Evolutionary conservation across 371 early-diverging fungal species (phyloP).

Genomic region (Mucor velutinosus): DNA sequence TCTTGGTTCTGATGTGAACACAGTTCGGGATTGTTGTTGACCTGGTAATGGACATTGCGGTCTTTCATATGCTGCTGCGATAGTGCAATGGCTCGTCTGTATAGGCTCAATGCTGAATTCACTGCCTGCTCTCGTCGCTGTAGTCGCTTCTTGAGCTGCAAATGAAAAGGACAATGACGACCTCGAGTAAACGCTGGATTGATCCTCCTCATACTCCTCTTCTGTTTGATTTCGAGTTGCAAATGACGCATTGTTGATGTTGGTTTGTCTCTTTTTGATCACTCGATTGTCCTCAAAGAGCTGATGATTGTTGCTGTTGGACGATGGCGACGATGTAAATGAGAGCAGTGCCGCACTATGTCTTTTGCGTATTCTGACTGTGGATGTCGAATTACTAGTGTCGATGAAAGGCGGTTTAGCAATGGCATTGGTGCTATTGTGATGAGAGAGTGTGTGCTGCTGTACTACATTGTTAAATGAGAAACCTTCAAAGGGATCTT

Average conservation of each 20-base stretch:
- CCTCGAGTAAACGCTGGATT: conserved; percentile 19
- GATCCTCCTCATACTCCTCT: conserved; percentile 30
- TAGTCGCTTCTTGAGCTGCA: not conserved
- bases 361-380: conserved; percentile 27
- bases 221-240: conserved; percentile 8
- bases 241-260: not conserved
- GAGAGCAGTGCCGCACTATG: conserved; percentile 31
- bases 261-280: conserved; percentile 14
- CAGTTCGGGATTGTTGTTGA: not conserved
- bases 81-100: not conserved
- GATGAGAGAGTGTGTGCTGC: not conserved
- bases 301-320: not conserved
- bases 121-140: conserved; percentile 2
- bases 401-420: not conserved
- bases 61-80: conserved; percentile 9
- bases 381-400: not conserved
- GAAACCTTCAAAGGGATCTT: conserved; percentile 38
- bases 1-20: not conserved
- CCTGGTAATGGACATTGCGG: conserved; percentile 16
- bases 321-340: not conserved
- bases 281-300: conserved; percentile 5
- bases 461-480: conserved; percentile 22
- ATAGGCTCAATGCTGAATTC: conserved; percentile 5
- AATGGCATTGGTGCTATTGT: not conserved
- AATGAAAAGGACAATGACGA: conserved; percentile 10